Conservation (phyloP, 352 stramenopile species). For the Phytophthora quininea region DNA sequence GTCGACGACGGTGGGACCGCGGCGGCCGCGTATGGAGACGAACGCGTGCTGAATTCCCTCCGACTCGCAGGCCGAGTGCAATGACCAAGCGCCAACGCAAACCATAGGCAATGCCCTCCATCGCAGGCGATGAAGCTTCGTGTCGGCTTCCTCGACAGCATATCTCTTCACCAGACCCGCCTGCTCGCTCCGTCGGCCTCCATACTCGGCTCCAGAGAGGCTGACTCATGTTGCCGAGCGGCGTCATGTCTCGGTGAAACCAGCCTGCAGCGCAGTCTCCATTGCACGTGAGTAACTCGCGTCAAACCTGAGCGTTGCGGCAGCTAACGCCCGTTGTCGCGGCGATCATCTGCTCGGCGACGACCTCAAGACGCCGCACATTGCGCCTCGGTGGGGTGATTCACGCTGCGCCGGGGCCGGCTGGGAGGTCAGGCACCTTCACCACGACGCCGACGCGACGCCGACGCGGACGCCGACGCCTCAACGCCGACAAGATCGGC, state of each 20-base stretch:
- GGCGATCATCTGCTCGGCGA: slow-evolving; percentile 5
- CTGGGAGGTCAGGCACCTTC: slow-evolving; percentile 2
- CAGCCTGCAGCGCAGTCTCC: background rate
- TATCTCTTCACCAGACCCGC: slow-evolving; percentile 8
- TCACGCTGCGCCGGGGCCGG: slow-evolving; percentile 7
- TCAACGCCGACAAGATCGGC: too few species aligned
- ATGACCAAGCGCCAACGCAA: background rate
- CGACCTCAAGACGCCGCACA: slow-evolving; percentile 19
- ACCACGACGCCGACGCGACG: background rate
- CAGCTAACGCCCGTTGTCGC: background rate
- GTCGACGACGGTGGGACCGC: background rate
- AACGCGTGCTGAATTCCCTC: background rate
- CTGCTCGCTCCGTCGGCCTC: background rate
- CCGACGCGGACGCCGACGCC: too few species aligned
- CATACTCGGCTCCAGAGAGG: background rate
- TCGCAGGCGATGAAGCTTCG: background rate
- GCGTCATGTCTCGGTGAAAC: background rate
- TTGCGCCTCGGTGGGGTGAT: slow-evolving; percentile 3
- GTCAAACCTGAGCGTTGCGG: background rate
- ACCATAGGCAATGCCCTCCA: background rate
- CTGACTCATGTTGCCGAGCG: background rate
- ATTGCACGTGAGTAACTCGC: background rate
- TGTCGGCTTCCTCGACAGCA: background rate
- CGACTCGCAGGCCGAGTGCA: background rate
- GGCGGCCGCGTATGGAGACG: too few species aligned